Percentiles rank a stretch among this genome's conserved stretches.
phyloP scores from a whole-genome alignment of 805 yeast genomes.

The Metschnikowia cubensis region DNA sequence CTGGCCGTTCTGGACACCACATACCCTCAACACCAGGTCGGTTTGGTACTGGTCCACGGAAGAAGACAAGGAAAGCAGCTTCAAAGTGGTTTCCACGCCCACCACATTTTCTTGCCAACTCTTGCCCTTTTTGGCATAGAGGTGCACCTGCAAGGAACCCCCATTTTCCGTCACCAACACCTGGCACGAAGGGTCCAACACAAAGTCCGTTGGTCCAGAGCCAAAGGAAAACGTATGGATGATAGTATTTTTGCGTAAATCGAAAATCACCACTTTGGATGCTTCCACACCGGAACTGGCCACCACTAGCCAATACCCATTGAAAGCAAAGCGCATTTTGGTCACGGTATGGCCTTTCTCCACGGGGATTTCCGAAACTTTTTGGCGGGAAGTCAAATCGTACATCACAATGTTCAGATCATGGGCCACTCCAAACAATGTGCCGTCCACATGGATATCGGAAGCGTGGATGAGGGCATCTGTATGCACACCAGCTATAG shows the following conservation, averaged over 20 bases:
- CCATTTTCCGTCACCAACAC: slow-evolving; percentile 22
- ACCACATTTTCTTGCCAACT: slow-evolving; percentile 23
- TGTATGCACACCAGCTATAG: slow-evolving; percentile 10
- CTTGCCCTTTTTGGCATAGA: slow-evolving; percentile 40
- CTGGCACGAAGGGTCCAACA: slow-evolving; percentile 36
- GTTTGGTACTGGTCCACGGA: slow-evolving; percentile 7
- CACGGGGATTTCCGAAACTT: slow-evolving; percentile 29
- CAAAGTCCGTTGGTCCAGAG: slow-evolving; percentile 18
- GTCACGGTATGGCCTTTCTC: slow-evolving; percentile 20
- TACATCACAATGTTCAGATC: slow-evolving; percentile 31
- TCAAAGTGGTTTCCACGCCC: slow-evolving; percentile 4
- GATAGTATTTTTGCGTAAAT: slow-evolving; percentile 41
- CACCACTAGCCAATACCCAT: slow-evolving; percentile 60
- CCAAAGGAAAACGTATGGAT: slow-evolving; percentile 19
- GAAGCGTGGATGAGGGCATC: slow-evolving; percentile 18
- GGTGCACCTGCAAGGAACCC: slow-evolving; percentile 25
- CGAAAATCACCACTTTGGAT: slow-evolving; percentile 38
- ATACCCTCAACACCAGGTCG: slow-evolving; percentile 6
- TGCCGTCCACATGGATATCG: slow-evolving; percentile 48
- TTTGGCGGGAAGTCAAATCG: slow-evolving; percentile 36
- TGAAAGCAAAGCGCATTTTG: slow-evolving; percentile 50
- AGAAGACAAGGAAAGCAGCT: slow-evolving; percentile 3
- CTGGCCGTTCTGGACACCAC: slow-evolving; percentile 6
- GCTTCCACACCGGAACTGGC: slow-evolving; percentile 18
- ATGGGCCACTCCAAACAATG: slow-evolving; percentile 34